Base-by-base conservation (phyloP, 495 filamentous ascomycete species). In the Penicillium angulare region DNA sequence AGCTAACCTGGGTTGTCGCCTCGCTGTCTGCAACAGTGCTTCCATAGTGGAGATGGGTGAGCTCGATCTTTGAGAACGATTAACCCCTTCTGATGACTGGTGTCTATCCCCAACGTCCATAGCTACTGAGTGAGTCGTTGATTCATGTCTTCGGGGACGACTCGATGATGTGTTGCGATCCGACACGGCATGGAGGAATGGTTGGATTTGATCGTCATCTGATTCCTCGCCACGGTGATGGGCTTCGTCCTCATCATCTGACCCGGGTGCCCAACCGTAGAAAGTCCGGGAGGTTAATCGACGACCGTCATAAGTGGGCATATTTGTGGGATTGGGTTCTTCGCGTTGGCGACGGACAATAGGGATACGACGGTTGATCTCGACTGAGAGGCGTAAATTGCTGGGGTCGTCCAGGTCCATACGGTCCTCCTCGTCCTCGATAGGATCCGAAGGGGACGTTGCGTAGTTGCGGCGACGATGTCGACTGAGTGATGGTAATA, bases 231-330 rank as follows among this genome's bases (percentile, higher is more conserved):
- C 47, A 33, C 45, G 52, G 4, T 27, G 55, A 31, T 6, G 13
- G 32, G 72, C 71, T 22, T 72, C 67, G 21, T 77, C 76, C 26
- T 83, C 79, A 26, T 77, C 71, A 33, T 81, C 76, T 31, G 79
- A 75, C 5, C 73, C 74, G 9, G 82, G 82, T 20, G 80, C 77
- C 83, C 82, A 84, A 50, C 82, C 82, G 60, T 83, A 81, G 20
- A 83, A 63, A 36, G 67, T 72, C 36, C 80, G 75, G 43, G 71
- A 53, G 43, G 69, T 77, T 18, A 79, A 69, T 2, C 75, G 57
- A 34, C 71, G 76, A 21, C 73, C 68, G 42, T 79, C 74, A 59
- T 82, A 84, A 49, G 70, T 71, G 10, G 72, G 64, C 53, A 67
- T 60, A 31, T 49, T 59, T 36, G 43, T 42, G 35, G 55, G 48